Evolutionary conservation across 2,329 filamentous ascomycete species (phyloP).

Genomic region (Fusarium sp.): DNA sequence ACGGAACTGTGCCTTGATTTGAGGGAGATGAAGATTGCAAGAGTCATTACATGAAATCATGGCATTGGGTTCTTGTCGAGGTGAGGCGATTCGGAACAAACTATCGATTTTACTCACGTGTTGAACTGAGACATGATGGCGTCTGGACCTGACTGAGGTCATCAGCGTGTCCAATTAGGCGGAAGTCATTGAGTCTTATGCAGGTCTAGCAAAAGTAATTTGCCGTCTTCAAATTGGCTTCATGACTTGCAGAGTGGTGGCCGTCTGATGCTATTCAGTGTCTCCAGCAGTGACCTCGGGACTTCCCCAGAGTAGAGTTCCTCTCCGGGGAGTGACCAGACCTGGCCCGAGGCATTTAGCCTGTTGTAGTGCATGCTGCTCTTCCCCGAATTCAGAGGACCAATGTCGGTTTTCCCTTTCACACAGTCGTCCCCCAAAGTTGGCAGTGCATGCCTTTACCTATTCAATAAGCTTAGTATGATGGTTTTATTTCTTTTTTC

Average conservation of each 20-base stretch:
- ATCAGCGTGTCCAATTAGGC: not conserved
- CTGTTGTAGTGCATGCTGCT: not conserved
- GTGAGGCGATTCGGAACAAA: not conserved
- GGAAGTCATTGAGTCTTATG: not conserved
- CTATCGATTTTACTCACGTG: not conserved
- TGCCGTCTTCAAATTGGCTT: not conserved
- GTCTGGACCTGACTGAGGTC: not conserved
- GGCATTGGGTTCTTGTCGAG: not conserved
- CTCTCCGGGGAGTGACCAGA: not conserved
- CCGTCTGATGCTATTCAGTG: not conserved
- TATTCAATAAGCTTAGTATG: not conserved
- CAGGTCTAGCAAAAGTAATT: not conserved
- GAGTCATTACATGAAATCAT: not conserved
- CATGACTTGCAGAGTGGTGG: not conserved
- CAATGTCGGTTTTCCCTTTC: not conserved
- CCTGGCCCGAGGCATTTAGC: not conserved
- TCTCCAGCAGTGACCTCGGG: not conserved
- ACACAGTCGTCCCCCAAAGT: not conserved
- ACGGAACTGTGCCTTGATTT: not conserved
- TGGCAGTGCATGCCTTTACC: not conserved
- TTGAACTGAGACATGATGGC: not conserved
- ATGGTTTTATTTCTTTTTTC: not conserved
- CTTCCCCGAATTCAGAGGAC: not conserved
- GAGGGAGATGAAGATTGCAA: not conserved
- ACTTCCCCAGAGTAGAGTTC: not conserved